These are phyloP conservation scores for Arthrobotrys sphaeroides DNA, from an alignment of 2,329 filamentous ascomycete genomes.

Conservation along the genomic window DNA sequence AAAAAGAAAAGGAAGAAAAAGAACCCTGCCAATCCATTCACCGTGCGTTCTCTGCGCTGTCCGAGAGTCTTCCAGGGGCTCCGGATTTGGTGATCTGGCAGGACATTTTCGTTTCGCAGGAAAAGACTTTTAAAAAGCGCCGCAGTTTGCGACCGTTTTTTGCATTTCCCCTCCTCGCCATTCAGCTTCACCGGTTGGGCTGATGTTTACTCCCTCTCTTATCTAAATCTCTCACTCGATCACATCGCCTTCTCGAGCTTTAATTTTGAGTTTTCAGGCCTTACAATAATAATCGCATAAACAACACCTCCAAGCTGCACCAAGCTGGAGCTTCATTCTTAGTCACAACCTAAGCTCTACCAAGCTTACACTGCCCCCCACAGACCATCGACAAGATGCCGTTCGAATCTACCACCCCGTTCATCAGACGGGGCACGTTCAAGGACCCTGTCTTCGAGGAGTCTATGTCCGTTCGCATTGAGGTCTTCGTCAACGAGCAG, in stretches of 20 bases:
- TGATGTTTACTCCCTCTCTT: not conserved
- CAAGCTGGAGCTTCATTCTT: not conserved
- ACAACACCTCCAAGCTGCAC: slow-evolving; percentile 15
- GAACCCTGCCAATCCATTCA: slow-evolving; percentile 34
- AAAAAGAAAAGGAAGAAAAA: slow-evolving; percentile 3
- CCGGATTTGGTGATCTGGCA: slow-evolving; percentile 25
- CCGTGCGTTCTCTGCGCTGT: slow-evolving; percentile 25
- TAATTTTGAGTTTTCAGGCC: slow-evolving; percentile 13
- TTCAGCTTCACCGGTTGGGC: not conserved
- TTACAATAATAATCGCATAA: slow-evolving; percentile 8
- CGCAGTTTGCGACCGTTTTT: slow-evolving; percentile 19
- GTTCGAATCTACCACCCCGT: slow-evolving; percentile 45
- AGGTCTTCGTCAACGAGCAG: slow-evolving; percentile 72
- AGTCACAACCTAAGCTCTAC: not conserved
- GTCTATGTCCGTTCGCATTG: slow-evolving; percentile 71
- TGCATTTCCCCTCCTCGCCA: not conserved
- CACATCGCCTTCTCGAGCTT: slow-evolving; percentile 11
- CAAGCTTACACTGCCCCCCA: not conserved
- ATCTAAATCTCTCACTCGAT: slow-evolving; percentile 28
- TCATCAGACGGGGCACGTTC: slow-evolving; percentile 34
- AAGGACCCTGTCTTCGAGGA: slow-evolving; percentile 67
- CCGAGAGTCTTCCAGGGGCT: slow-evolving; percentile 10
- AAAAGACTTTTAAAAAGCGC: slow-evolving; percentile 12
- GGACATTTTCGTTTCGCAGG: slow-evolving; percentile 1
- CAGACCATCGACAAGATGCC: slow-evolving; percentile 36